Evolutionary conservation across 192 early-diverging fungal genomes (phyloP).

Genomic region (Coemansia sp.): DNA sequence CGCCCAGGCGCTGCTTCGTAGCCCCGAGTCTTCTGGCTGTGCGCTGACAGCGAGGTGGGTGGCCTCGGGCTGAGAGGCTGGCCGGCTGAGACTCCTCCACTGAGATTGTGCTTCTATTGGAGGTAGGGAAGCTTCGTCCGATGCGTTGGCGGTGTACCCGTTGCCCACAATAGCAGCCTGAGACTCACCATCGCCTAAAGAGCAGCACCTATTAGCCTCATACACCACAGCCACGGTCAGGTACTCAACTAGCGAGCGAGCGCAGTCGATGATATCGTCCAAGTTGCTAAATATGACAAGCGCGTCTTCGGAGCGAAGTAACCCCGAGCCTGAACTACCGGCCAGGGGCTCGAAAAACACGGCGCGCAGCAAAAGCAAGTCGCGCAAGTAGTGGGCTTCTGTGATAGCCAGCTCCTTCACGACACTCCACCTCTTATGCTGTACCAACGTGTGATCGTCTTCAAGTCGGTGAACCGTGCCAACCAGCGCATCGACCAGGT

Average conservation of each 20-base stretch:
- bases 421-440: conserved; percentile 67
- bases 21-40: conserved; percentile 5
- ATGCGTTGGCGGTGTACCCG: background rate
- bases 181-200: conserved; percentile 6
- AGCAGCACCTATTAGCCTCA: conserved; percentile 39
- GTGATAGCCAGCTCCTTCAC: conserved; percentile 77
- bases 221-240: conserved; percentile 60
- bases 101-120: background rate
- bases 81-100: conserved; percentile 18
- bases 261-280: conserved; percentile 67
- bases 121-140: background rate
- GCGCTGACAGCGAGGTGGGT: background rate
- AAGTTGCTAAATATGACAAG: conserved; percentile 80
- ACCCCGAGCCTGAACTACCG: conserved; percentile 23
- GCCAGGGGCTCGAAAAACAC: conserved; percentile 65
- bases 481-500: conserved; percentile 43
- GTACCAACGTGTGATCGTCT: conserved; percentile 41
- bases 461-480: conserved; percentile 50
- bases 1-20: conserved; percentile 44
- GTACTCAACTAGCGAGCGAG: conserved; percentile 63
- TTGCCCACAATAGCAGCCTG: background rate
- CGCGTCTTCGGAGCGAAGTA: conserved; percentile 62
- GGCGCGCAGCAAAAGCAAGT: conserved; percentile 72
- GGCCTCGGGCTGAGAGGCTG: conserved; percentile 28
- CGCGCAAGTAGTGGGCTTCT: conserved; percentile 69